Evolutionary conservation across 2,329 filamentous ascomycete genomes (phyloP), one percentile per base, ranked within the genome.

Genomic region (Aphanocladium album): DNA sequence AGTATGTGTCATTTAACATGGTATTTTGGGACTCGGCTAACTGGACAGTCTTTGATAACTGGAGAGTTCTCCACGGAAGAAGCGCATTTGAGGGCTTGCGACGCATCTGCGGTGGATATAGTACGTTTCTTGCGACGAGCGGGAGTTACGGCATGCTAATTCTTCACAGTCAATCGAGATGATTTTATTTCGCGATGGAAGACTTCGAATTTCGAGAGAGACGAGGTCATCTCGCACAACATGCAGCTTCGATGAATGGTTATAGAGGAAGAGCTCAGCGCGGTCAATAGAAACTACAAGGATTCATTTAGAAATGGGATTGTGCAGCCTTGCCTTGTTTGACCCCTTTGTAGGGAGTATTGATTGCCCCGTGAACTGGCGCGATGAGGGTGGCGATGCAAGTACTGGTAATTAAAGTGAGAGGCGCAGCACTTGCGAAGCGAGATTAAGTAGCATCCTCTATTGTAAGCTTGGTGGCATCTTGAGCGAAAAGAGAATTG

Each of bases 41-140:
- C n/a, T 52, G 23, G 41, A 12, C 67, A 90, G 89, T 98, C 51
- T 97, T 99, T 73, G 91, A 99, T 71, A 98, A 99, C 70, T 97
- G 93, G 92, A 84, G 95, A 62, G 89, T 97, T 37, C 77, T 98
- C 67, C 95, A 99, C 73, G 95, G 93, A 1, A 81, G 95, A 67
- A 87, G 87, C 56, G 84, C 84, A 0, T 99, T 98, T 69, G 89
- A 87, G 6, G 95, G 95, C 1, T 86, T 89, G 70, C 81, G 95
- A 66, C 86, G 93, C 66, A 90, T 99, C 70, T 97, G 93, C 73
- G 95, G 95, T 62, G 93, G 85, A 11, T 98, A 98, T 69, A 88
- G 91, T 92, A 77, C 81, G 89, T 84, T 21, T 63, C 55, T 9
- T 61, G 45, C 33, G 63, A 2, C 51, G 8, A 6, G 9, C 33